Evolutionary conservation across 2,329 filamentous ascomycete genomes (phyloP).

Genomic region (Colletotrichum eleusines): DNA sequence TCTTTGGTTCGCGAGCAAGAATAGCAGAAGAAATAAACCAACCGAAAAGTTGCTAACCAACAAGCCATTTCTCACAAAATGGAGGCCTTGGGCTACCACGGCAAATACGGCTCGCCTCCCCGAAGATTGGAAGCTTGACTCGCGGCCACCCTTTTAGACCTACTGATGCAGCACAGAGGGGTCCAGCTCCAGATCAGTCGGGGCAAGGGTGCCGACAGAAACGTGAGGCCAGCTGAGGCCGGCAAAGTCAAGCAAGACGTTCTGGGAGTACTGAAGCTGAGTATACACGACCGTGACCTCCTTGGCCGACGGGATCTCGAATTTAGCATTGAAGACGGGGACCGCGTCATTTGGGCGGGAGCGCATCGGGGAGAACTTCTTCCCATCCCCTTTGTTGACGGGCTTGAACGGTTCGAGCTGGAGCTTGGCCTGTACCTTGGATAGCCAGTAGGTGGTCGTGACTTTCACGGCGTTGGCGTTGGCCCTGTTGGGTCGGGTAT

Average conservation of each 20-base stretch:
- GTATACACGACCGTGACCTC: slow-evolving; percentile 40
- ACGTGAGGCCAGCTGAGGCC: slow-evolving; percentile 31
- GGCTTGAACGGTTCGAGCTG: slow-evolving; percentile 2
- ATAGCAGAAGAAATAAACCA: too few relatives aligned
- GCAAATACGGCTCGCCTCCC: neutral
- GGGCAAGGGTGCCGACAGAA: slow-evolving; percentile 37
- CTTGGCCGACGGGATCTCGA: neutral
- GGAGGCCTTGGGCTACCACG: too few relatives aligned
- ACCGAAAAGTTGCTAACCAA: too few relatives aligned
- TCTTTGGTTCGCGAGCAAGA: too few relatives aligned
- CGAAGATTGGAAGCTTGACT: too few relatives aligned
- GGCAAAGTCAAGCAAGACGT: slow-evolving; percentile 31
- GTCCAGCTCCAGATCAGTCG: slow-evolving; percentile 18
- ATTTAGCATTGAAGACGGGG: neutral
- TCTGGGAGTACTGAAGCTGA: slow-evolving; percentile 55
- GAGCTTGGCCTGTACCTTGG: slow-evolving; percentile 2
- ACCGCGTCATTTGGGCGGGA: neutral
- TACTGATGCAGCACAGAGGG: slow-evolving; percentile 48
- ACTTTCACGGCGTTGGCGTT: slow-evolving; percentile 20
- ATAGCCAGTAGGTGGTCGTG: slow-evolving; percentile 27
- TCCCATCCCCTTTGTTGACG: neutral
- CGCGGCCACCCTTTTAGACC: too few relatives aligned
- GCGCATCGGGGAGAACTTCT: neutral
- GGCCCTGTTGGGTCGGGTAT: neutral
- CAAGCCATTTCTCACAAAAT: too few relatives aligned